phyloP scores from a whole-genome alignment of 257 asterid genomes.

The Solanum boliviense region DNA sequence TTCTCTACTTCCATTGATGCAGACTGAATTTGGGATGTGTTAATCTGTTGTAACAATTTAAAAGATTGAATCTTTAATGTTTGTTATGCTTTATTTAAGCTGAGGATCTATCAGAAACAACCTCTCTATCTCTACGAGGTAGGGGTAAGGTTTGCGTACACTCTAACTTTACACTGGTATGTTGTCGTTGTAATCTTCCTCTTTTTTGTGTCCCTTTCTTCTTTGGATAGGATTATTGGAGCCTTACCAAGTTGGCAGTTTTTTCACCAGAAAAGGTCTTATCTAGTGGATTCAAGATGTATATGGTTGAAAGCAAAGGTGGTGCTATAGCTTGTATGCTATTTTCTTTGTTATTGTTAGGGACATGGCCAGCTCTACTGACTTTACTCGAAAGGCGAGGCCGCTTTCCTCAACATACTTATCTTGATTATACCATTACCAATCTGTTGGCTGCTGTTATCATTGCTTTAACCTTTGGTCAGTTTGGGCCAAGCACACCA shows the following conservation, averaged over 20 bases:
- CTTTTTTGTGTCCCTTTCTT: neutral
- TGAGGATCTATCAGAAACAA: neutral
- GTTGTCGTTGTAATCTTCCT: neutral
- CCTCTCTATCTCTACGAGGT: neutral
- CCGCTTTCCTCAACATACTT: constrained; percentile 93
- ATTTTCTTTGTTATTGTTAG: constrained; percentile 58
- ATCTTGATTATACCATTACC: constrained; percentile 81
- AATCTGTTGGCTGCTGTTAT: constrained; percentile 82
- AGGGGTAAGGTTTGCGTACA: neutral
- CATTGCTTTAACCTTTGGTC: constrained; percentile 83
- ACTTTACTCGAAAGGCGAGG: constrained; percentile 86
- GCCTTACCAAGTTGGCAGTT: constrained; percentile 11
- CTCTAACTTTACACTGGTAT: neutral
- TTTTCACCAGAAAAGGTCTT: constrained; percentile 4
- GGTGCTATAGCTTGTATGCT: constrained; percentile 95
- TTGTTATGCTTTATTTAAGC: neutral
- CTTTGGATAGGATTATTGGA: constrained; percentile 25
- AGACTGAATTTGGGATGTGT: neutral
- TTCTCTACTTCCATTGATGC: neutral
- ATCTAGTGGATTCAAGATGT: constrained; percentile 39
- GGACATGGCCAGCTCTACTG: constrained; percentile 94
- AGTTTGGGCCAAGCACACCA: constrained; percentile 44
- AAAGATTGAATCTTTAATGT: neutral
- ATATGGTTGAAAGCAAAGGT: constrained; percentile 84
- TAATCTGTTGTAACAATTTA: neutral